Evolutionary conservation across 371 early-diverging fungal species (phyloP), one percentile per base, ranked within the genome.

Genomic region (Mortierella sp.): DNA sequence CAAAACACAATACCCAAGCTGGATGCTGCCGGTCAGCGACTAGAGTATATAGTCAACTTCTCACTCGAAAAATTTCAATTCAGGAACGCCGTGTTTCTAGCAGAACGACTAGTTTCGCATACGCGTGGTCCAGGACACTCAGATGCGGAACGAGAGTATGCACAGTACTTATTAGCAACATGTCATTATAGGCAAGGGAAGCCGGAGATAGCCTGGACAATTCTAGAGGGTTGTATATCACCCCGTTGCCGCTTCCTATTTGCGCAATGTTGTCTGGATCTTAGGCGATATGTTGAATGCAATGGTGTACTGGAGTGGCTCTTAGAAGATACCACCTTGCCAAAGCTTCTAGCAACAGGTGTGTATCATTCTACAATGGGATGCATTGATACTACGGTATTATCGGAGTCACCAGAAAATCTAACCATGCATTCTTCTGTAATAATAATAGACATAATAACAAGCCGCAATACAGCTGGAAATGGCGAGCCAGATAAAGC

Each of bases 191-290:
- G 73, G 22, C 68, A 66, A 17, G 73, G 79, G 6, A 49, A 49
- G 6, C 66, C 70, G 15, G 79, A 72, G 23, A 53, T 73, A 9
- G 79, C 79, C 13, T 73, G 79, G 73, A 53, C 70, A 2, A 62
- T 63, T 42, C 63, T 78, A 8, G 73, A 78, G 28, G 66, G 69
- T 15, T 57, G 70, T 13, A 47, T 42, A 13, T 73, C 79, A 5
- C 17, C 56, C 10, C 60, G 68, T 31, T 51, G 64, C 19, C 68
- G 77, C n/a, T 86, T 64, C 26, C 73, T 88, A 17, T 86, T 83
- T 70, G 86, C 86, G 15, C 70, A 73, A 29, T 84, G 83, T 34
- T 85, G 85, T 57, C 59, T 85, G 34, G 83, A 86, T 26, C 56
- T 88, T 23, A 63, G 83, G 53, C 68, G 74, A 4, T 81, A 83